Conservation (phyloP, 345 rosid species). For the Eucalyptus pauciflora region DNA sequence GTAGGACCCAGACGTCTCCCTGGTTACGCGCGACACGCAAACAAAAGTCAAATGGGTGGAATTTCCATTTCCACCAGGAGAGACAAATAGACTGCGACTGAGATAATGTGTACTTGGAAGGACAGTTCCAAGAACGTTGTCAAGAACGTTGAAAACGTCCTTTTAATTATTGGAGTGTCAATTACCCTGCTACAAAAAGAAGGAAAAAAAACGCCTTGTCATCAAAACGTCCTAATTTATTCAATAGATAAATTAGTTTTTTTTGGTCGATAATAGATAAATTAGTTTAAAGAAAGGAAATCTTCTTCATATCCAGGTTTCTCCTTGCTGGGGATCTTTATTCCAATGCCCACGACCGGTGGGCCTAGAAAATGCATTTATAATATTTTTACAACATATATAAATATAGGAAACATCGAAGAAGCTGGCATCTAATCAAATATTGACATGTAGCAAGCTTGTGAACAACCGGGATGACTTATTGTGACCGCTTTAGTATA, state of each 20-base stretch:
- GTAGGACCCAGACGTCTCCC: accelerated
- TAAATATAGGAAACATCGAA: not conserved
- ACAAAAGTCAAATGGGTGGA: not conserved
- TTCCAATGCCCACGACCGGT: not conserved
- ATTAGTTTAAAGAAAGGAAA: not conserved
- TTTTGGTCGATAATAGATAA: no score
- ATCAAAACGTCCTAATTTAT: not conserved
- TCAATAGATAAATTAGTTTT: not conserved
- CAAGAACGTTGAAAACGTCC: not conserved
- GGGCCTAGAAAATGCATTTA: not conserved
- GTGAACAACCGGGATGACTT: not conserved
- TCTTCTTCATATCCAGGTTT: not conserved
- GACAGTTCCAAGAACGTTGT: not conserved
- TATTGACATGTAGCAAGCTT: not conserved
- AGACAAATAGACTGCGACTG: not conserved
- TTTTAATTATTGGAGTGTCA: not conserved
- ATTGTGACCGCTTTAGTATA: not conserved
- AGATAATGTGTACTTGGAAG: not conserved
- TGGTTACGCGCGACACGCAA: not conserved
- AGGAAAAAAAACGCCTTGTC: not conserved
- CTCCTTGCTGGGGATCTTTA: not conserved
- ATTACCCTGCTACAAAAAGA: not conserved
- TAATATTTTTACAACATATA: not conserved
- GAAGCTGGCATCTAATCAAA: not conserved
- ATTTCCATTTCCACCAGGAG: not conserved